Evolutionary conservation across 345 rosid genomes (phyloP).

Genomic region (Populus pruinosa): DNA sequence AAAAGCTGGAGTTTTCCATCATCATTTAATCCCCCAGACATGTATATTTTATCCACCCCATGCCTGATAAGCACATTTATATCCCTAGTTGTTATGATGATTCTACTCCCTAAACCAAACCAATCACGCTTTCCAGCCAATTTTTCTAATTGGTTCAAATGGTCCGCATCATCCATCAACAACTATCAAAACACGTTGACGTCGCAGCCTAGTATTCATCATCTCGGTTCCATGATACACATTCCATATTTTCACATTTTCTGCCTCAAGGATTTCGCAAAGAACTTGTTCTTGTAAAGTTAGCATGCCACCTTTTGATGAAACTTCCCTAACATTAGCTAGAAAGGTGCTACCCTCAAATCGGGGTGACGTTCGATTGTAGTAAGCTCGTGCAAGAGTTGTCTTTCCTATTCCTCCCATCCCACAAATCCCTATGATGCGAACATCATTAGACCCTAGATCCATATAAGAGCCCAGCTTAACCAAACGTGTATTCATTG

Average conservation of each 20-base stretch:
- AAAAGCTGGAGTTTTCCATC: neutral
- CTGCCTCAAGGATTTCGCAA: neutral
- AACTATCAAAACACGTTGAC: neutral
- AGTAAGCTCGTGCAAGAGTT: neutral
- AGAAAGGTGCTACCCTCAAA: constrained; percentile 1
- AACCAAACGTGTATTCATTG: neutral
- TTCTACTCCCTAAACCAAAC: constrained; percentile 8
- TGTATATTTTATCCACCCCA: constrained; percentile 1
- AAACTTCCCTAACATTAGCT: neutral
- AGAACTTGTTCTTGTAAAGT: neutral
- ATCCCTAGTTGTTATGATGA: constrained; percentile 1
- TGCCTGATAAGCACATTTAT: neutral
- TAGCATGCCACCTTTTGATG: neutral
- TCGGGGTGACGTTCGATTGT: neutral
- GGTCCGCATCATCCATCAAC: neutral
- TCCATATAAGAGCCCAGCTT: neutral
- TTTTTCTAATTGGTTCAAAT: neutral
- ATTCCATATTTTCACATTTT: constrained; percentile 1
- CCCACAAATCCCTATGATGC: neutral
- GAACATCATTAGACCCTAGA: neutral
- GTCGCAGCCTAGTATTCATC: neutral
- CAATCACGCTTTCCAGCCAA: neutral
- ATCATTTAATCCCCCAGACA: neutral
- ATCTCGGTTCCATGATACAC: neutral
- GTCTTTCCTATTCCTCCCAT: neutral